Evolutionary conservation across 2,329 filamentous ascomycete species (phyloP), one percentile per base, ranked within the genome.

Genomic region (Akanthomyces lecanii): DNA sequence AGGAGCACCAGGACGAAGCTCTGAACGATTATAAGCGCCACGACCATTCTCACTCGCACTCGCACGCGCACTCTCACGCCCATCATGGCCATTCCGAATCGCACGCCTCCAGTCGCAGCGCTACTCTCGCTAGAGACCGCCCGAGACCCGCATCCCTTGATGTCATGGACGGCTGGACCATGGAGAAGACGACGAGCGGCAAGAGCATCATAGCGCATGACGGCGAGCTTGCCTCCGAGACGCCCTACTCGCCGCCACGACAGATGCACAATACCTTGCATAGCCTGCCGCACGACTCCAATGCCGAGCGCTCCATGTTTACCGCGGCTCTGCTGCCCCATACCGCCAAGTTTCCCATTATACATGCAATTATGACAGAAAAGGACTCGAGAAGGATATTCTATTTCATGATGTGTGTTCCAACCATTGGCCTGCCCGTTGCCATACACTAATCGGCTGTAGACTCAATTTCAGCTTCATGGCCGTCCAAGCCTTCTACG

Each of bases 391-490:
- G 95, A 64, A 86, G 94, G 51, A 98, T 99, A 66, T 96, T 97
- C 68, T 99, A 99, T 76, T 99, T 98, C 70, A 97, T 97, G 86
- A 85, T 83, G 90, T 96, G 80, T 71, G 1, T 73, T 30, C 7
- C 28, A 33, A 47, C 14, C 8, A 48, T 53, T 62, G 23, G 7
- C 23, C 18, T 5, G 14, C 23, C 64, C 10, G 48, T 54, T 63
- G 14, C 61, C 71, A 63, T 30, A 67, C 58, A 38, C 61, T 62
- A 65, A 69, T 65, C 63, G 57, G 6, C 18, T 25, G 8, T 71
- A 96, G 92, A 65, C 84, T 99, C 62, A 99, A 99, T 73, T 92
- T 99, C 69, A 83, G 81, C 7, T 99, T 99, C 75, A 99, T 99
- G 95, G 79, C 90, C 40, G 86, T 99, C 1, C 95, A 99, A 71